These are phyloP conservation scores for Spongispora temasekensis DNA, from an alignment of 1,284 basidiomycete species.

Conservation along the genomic window DNA sequence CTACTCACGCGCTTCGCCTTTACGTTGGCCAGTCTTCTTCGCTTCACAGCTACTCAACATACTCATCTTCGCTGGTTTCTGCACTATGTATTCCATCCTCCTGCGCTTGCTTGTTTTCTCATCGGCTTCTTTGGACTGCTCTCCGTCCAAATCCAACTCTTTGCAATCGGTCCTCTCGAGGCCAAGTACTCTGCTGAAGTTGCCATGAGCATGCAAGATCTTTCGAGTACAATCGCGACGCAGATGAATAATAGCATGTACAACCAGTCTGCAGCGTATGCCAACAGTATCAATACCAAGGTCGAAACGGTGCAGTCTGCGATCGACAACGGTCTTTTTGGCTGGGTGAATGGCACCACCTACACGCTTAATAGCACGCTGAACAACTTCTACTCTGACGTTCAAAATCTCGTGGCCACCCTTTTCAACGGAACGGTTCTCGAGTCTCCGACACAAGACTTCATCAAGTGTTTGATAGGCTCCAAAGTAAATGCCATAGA, in stretches of 20 bases:
- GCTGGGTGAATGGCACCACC: conserved; percentile 94
- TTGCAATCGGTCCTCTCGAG: conserved; percentile 72
- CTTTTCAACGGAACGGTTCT: conserved; percentile 86
- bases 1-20: conserved; percentile 67
- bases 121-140: conserved; percentile 91
- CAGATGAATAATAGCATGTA: conserved; percentile 81
- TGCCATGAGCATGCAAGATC: conserved; percentile 59
- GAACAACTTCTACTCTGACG: conserved; percentile 71
- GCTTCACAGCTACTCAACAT: conserved; percentile 59
- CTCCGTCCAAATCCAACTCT: conserved; percentile 83
- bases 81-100: conserved; percentile 88
- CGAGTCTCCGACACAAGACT: conserved; percentile 80
- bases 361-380: conserved; percentile 82
- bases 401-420: conserved; percentile 66
- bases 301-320: conserved; percentile 69
- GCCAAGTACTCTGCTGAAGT: conserved; percentile 63
- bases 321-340: conserved; percentile 87
- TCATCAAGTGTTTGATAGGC: conserved; percentile 87
- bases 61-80: conserved; percentile 78
- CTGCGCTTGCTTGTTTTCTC: conserved; percentile 85
- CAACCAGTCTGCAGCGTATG: conserved; percentile 78
- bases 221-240: conserved; percentile 71
- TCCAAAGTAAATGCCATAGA: conserved; percentile 87
- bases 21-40: conserved; percentile 49
- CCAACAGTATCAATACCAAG: conserved; percentile 71